A percentile compares a stretch with the other conserved stretches of the same genome.
These are phyloP conservation scores for Dictyostelium discoideum DNA, from an alignment of 78 protist species.

Conservation along the genomic window DNA sequence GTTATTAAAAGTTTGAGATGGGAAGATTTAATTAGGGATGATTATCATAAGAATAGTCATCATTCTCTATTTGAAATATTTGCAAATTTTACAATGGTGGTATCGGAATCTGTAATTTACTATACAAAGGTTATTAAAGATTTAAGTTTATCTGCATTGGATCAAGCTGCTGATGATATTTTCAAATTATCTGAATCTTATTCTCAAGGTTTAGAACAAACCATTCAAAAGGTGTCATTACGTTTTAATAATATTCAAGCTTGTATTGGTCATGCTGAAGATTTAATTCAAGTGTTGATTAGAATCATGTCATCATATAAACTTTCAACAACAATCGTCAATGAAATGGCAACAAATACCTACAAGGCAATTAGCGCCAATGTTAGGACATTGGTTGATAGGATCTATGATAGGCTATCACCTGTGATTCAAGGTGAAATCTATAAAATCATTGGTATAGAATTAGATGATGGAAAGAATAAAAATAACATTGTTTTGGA, in stretches of 20 bases:
- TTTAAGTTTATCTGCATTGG: constrained; percentile 25
- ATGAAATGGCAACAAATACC: constrained; percentile 32
- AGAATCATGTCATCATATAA: constrained; percentile 26
- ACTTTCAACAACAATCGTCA: constrained; percentile 42
- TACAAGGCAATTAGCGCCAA: constrained; percentile 35
- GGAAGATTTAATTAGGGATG: constrained; percentile 45
- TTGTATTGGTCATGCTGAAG: constrained; percentile 66
- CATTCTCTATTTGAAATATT: constrained; percentile 57
- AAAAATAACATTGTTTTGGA: constrained; percentile 36
- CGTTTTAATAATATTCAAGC: constrained; percentile 76
- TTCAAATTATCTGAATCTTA: constrained; percentile 41
- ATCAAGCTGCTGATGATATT: constrained; percentile 65
- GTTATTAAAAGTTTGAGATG: constrained; percentile 61
- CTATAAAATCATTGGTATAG: constrained; percentile 39
- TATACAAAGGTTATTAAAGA: constrained; percentile 58
- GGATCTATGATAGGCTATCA: constrained; percentile 50
- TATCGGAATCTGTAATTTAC: constrained; percentile 53
- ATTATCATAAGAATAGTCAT: constrained; percentile 24
- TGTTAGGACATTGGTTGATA: constrained; percentile 46
- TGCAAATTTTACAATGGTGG: constrained; percentile 66
- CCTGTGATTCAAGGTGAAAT: constrained; percentile 75
- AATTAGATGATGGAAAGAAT: not conserved
- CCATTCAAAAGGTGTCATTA: constrained; percentile 52
- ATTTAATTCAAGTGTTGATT: constrained; percentile 36
- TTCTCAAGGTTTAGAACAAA: not conserved